Evolutionary conservation across 2,329 filamentous ascomycete species (phyloP).

Genomic region (Cephalotrichum gorgonifer): DNA sequence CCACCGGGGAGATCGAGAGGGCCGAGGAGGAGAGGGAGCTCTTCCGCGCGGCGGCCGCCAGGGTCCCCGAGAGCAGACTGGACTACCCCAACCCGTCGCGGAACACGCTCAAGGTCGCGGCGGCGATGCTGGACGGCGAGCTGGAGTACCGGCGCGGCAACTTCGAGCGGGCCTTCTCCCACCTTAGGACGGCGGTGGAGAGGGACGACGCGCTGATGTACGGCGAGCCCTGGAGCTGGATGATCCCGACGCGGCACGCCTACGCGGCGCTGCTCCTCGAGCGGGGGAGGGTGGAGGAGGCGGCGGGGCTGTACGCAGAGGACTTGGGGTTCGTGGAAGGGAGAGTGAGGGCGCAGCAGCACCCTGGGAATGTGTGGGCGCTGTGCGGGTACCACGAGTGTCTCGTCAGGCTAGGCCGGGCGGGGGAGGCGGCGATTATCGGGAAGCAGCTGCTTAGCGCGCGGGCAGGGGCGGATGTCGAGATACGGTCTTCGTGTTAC

Average conservation of each 20-base stretch:
- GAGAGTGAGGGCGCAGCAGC: slow-evolving; percentile 52
- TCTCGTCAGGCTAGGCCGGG: slow-evolving; percentile 40
- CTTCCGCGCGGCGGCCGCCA: slow-evolving; percentile 39
- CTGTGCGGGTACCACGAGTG: slow-evolving; percentile 66
- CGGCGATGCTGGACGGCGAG: slow-evolving; percentile 64
- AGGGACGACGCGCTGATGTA: slow-evolving; percentile 56
- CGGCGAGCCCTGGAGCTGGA: slow-evolving; percentile 71
- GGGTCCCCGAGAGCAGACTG: slow-evolving; percentile 48
- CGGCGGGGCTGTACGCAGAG: slow-evolving; percentile 45
- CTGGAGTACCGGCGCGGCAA: slow-evolving; percentile 57
- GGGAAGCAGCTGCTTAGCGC: slow-evolving; percentile 39
- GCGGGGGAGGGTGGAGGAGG: slow-evolving; percentile 47
- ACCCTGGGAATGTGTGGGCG: slow-evolving; percentile 68
- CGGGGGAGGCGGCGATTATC: slow-evolving; percentile 23
- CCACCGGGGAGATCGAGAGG: slow-evolving; percentile 38
- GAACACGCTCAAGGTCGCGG: slow-evolving; percentile 52
- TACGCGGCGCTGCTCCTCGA: slow-evolving; percentile 61
- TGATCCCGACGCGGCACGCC: slow-evolving; percentile 63
- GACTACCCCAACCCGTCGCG: slow-evolving; percentile 26
- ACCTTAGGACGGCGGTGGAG: slow-evolving; percentile 45
- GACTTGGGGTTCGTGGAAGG: slow-evolving; percentile 51
- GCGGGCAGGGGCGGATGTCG: slow-evolving; percentile 47
- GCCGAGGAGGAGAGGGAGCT: slow-evolving; percentile 39
- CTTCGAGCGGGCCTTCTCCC: slow-evolving; percentile 45
- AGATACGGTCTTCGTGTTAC: slow-evolving; percentile 46